Conservation (phyloP, 192 early-diverging fungal species). For the Allomyces macrogynus region DNA sequence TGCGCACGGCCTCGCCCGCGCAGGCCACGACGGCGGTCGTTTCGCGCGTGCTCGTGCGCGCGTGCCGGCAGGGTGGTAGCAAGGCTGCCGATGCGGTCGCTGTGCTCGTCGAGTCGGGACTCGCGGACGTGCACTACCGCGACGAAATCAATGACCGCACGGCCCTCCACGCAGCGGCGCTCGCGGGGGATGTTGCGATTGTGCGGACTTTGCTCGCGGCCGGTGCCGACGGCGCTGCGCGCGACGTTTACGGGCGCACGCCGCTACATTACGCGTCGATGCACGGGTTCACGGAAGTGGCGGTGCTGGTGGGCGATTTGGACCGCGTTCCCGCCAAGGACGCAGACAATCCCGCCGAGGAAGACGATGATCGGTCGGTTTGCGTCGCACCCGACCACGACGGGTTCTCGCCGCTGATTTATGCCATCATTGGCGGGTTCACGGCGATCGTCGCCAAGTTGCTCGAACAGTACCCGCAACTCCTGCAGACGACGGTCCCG, state of each 20-base stretch:
- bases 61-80: constrained; percentile 15
- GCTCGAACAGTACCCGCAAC: no score
- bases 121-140: constrained; percentile 56
- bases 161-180: constrained; percentile 71
- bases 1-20: constrained; percentile 8
- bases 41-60: constrained; percentile 8
- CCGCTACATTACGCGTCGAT: constrained; percentile 88
- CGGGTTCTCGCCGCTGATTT: constrained; percentile 66
- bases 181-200: constrained; percentile 49
- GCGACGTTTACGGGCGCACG: constrained; percentile 73
- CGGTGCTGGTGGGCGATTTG: constrained; percentile 3
- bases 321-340: neutral
- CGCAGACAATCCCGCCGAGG: constrained; percentile 5
- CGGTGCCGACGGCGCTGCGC: constrained; percentile 15
- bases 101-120: constrained; percentile 36
- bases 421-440: constrained; percentile 69
- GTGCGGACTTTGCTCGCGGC: constrained; percentile 17
- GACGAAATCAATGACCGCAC: constrained; percentile 91
- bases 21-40: constrained; percentile 5
- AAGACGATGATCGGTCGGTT: constrained; percentile 4
- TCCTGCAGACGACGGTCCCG: constrained; percentile 8
- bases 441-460: constrained; percentile 51
- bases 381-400: constrained; percentile 71
- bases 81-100: no score
- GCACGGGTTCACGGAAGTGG: constrained; percentile 49